Evolutionary conservation across 768 basidiomycete genomes (phyloP).

Genomic region (Stropharia rugosoannulata): DNA sequence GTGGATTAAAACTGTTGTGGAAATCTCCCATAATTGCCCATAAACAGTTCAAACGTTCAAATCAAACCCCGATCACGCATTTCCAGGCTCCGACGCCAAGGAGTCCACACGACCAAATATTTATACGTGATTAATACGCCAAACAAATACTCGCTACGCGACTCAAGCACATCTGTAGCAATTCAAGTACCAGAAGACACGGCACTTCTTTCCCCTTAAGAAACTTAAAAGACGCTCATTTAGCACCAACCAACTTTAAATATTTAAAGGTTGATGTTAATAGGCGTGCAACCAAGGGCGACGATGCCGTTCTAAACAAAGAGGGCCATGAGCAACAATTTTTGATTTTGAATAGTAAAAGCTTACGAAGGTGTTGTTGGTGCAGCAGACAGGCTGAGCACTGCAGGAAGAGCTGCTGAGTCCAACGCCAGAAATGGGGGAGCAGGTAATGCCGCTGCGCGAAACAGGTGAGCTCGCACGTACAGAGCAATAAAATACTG

Average conservation of each 20-base stretch:
- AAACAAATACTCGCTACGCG: too few species aligned
- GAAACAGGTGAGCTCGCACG: background rate
- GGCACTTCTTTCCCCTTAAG: background rate
- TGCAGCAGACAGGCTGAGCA: constrained; percentile 36
- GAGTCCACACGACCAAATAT: too few species aligned
- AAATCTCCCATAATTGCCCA: too few species aligned
- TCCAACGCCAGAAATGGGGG: constrained; percentile 24
- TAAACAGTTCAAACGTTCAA: too few species aligned
- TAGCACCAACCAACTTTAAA: background rate
- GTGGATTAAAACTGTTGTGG: too few species aligned
- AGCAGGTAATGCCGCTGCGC: constrained; percentile 32
- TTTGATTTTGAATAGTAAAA: background rate
- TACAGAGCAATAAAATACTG: background rate
- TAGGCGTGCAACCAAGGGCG: constrained; percentile 26
- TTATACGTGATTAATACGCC: too few species aligned
- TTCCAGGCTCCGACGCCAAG: too few species aligned
- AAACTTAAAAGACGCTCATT: background rate
- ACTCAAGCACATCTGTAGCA: too few species aligned
- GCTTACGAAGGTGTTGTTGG: constrained; percentile 34
- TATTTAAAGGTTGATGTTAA: constrained; percentile 24
- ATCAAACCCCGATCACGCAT: too few species aligned
- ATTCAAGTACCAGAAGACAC: background rate
- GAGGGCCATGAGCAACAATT: background rate
- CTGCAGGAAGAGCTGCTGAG: constrained; percentile 27
- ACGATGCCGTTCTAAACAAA: constrained; percentile 30